Conservation (phyloP, 495 filamentous ascomycete genomes). For the Daldinia caldariorum region DNA sequence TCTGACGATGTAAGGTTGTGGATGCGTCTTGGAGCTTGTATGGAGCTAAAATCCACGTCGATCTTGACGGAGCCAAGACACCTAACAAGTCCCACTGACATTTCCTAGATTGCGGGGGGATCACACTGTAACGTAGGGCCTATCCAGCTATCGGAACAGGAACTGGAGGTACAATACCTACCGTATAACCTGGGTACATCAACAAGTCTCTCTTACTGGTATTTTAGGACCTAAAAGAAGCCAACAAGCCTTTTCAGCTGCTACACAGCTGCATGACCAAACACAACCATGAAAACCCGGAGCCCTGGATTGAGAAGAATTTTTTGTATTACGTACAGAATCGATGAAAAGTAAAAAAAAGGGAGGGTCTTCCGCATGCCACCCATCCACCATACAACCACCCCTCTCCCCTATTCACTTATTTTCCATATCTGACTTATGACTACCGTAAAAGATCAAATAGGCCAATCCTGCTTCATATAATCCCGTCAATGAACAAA, state of each 20-base stretch:
- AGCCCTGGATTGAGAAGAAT: conserved; percentile 1
- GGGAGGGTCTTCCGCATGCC: conserved; percentile 4
- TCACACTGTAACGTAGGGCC: not conserved
- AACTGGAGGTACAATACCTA: not conserved
- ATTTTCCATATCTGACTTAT: conserved; percentile 29
- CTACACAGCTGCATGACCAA: not conserved
- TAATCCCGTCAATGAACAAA: conserved; percentile 44
- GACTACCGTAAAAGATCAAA: conserved; percentile 34
- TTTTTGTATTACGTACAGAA: conserved; percentile 3
- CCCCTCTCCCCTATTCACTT: conserved; percentile 15
- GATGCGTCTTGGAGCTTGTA: conserved; percentile 12
- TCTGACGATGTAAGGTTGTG: conserved; percentile 19
- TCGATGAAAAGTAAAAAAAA: conserved; percentile 2
- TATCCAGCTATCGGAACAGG: not conserved
- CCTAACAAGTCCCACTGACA: not conserved
- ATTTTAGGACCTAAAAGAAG: not conserved
- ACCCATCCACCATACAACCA: not conserved
- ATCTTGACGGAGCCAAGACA: conserved; percentile 8
- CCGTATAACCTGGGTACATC: not conserved
- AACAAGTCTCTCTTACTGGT: not conserved
- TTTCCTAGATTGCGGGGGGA: conserved; percentile 14
- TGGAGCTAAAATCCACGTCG: conserved; percentile 15
- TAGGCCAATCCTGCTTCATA: conserved; percentile 35
- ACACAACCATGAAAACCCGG: not conserved
- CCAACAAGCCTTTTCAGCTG: not conserved